These are phyloP conservation scores for Glycine soja DNA, from an alignment of 306 rosid species.

Conservation along the genomic window DNA sequence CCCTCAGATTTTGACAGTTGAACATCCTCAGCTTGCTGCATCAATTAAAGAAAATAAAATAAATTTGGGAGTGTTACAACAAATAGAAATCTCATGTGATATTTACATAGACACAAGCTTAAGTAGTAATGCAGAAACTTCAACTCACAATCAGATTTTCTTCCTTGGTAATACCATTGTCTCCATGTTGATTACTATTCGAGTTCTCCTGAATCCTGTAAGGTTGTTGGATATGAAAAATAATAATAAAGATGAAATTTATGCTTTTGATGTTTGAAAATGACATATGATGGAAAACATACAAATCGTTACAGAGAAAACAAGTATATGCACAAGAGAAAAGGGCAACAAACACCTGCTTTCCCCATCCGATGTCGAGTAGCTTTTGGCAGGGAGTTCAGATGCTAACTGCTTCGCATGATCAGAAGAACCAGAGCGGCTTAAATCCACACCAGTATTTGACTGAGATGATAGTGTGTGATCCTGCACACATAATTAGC, in stretches of 20 bases:
- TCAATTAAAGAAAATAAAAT: slow-evolving; percentile 47
- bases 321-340: slow-evolving; percentile 27
- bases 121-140: slow-evolving; percentile 42
- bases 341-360: slow-evolving; percentile 66
- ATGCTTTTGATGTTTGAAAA: slow-evolving; percentile 28
- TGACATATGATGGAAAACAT: slow-evolving; percentile 18
- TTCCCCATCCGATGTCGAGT: slow-evolving; percentile 56
- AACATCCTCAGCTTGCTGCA: slow-evolving; percentile 67
- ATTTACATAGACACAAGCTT: too few relatives aligned
- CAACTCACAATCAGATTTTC: slow-evolving; percentile 70
- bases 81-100: slow-evolving; percentile 36
- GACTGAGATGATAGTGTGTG: slow-evolving; percentile 62
- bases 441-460: slow-evolving; percentile 56
- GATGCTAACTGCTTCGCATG: slow-evolving; percentile 78
- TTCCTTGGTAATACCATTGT: slow-evolving; percentile 50
- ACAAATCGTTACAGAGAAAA: slow-evolving; percentile 24
- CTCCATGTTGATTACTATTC: slow-evolving; percentile 54
- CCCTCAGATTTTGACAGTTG: slow-evolving; percentile 70
- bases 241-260: slow-evolving; percentile 2
- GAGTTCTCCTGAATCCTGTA: slow-evolving; percentile 64
- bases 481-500: slow-evolving; percentile 59
- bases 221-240: slow-evolving; percentile 36
- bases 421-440: slow-evolving; percentile 66
- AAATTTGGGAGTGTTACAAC: slow-evolving; percentile 27
- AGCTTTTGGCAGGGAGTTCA: slow-evolving; percentile 58